Conservation (phyloP, 768 basidiomycete genomes). For the Pulveroboletus sp. region DNA sequence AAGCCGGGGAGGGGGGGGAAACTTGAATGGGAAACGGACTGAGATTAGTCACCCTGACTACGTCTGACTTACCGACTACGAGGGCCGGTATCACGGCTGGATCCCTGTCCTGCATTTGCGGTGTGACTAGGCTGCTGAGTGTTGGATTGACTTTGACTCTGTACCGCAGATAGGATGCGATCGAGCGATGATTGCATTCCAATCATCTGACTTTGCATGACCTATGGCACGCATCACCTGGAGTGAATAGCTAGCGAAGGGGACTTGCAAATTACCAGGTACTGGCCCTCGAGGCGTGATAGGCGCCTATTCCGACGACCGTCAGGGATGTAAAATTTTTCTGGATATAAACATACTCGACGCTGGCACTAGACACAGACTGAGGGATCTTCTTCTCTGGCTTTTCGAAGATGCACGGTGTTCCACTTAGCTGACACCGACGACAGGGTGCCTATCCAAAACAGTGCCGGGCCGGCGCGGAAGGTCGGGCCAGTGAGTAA, state of each 20-base stretch:
- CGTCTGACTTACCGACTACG: slow-evolving; percentile 32
- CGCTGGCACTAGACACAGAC: slow-evolving; percentile 55
- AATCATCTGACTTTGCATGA: slow-evolving; percentile 93
- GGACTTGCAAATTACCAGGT: slow-evolving; percentile 47
- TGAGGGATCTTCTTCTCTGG: slow-evolving; percentile 80
- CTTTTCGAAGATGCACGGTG: slow-evolving; percentile 82
- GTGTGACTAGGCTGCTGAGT: slow-evolving; percentile 26
- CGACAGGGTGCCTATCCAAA: slow-evolving; percentile 76
- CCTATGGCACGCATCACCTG: slow-evolving; percentile 36
- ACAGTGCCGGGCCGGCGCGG: slow-evolving; percentile 68
- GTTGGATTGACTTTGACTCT: slow-evolving; percentile 34
- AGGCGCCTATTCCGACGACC: slow-evolving; percentile 52
- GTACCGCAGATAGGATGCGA: slow-evolving; percentile 70
- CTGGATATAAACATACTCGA: slow-evolving; percentile 53
- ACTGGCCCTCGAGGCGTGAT: slow-evolving; percentile 81
- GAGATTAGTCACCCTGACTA: slow-evolving; percentile 18
- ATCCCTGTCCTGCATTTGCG: slow-evolving; percentile 11
- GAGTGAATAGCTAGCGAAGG: background rate
- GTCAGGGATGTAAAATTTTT: slow-evolving; percentile 14
- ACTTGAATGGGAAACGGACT: slow-evolving; percentile 32
- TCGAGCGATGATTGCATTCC: slow-evolving; percentile 89
- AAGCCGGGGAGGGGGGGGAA: slow-evolving; percentile 92
- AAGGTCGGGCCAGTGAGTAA: slow-evolving; percentile 60
- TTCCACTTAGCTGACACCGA: slow-evolving; percentile 80
- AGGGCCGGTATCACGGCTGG: slow-evolving; percentile 23